These are phyloP conservation scores for Corynespora cassiicola DNA, from an alignment of 2,329 filamentous ascomycete species.

Conservation along the genomic window DNA sequence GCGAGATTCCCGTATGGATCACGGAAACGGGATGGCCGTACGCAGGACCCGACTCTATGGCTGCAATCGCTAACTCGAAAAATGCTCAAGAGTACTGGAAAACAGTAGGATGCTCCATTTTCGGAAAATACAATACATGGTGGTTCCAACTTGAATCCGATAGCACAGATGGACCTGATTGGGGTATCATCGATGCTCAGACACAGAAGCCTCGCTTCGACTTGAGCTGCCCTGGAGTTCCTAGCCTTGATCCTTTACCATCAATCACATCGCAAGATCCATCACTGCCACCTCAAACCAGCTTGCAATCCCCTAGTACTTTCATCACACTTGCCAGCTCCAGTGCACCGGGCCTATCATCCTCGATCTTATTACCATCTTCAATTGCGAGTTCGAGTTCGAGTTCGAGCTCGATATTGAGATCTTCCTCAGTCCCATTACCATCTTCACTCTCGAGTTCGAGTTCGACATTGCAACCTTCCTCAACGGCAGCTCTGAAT, in stretches of 20 bases:
- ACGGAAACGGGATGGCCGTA: constrained; percentile 43
- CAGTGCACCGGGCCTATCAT: background rate
- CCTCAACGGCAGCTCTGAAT: too few relatives aligned
- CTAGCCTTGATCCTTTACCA: background rate
- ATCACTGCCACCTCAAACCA: background rate
- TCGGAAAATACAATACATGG: constrained; percentile 39
- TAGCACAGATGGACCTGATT: constrained; percentile 26
- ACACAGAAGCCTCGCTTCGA: constrained; percentile 24
- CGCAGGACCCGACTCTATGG: constrained; percentile 14
- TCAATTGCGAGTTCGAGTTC: constrained; percentile 1
- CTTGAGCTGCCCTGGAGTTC: constrained; percentile 20
- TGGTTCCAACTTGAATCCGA: constrained; percentile 41
- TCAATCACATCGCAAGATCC: background rate
- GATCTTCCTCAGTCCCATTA: too few relatives aligned
- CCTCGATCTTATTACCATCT: background rate
- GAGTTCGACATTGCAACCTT: too few relatives aligned
- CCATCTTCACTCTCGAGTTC: constrained; percentile 5
- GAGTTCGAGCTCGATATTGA: too few relatives aligned
- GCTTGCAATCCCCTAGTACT: background rate
- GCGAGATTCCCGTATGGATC: constrained; percentile 38
- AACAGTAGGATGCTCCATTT: constrained; percentile 34
- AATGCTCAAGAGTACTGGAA: constrained; percentile 37
- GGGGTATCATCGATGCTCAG: constrained; percentile 27
- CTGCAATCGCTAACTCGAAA: constrained; percentile 20
- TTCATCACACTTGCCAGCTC: background rate